These are phyloP conservation scores for Tulasnella sp. DNA, from an alignment of 768 basidiomycete genomes.

Conservation along the genomic window DNA sequence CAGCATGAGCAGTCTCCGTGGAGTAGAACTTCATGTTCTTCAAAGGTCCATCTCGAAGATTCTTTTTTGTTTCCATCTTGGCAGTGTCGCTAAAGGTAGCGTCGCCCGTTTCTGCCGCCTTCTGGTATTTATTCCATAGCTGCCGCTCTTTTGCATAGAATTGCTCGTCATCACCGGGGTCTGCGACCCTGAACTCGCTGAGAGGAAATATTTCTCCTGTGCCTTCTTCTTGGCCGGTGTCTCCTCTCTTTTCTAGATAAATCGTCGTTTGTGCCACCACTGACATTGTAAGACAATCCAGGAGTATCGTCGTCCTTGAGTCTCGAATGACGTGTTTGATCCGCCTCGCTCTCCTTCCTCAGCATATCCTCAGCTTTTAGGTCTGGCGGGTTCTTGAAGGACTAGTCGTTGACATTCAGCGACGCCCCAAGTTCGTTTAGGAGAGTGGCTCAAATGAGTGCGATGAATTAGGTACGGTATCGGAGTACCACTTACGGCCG, in stretches of 20 bases:
- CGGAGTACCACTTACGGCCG: neutral
- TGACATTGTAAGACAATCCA: conserved; percentile 35
- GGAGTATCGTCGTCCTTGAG: neutral
- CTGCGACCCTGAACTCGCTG: conserved; percentile 84
- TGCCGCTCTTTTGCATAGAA: conserved; percentile 70
- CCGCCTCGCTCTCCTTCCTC: conserved; percentile 46
- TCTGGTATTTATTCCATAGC: conserved; percentile 36
- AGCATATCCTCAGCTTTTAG: conserved; percentile 61
- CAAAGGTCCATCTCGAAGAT: neutral
- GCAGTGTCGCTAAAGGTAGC: conserved; percentile 34
- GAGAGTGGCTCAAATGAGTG: conserved; percentile 66
- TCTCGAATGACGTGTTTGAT: conserved; percentile 38
- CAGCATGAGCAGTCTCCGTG: neutral
- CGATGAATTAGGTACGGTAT: conserved; percentile 60
- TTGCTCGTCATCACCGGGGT: conserved; percentile 66
- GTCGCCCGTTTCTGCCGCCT: conserved; percentile 36
- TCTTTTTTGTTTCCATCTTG: conserved; percentile 43
- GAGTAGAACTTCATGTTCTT: conserved; percentile 13
- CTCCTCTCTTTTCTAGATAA: conserved; percentile 23
- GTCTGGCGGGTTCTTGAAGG: conserved; percentile 69
- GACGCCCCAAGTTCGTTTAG: conserved; percentile 59
- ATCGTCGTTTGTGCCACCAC: conserved; percentile 24
- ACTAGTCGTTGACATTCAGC: conserved; percentile 69
- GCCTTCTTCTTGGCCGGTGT: conserved; percentile 40
- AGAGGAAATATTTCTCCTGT: conserved; percentile 70